Evolutionary conservation across 2,329 filamentous ascomycete genomes (phyloP).

Genomic region (Thermoascus crustaceus): DNA sequence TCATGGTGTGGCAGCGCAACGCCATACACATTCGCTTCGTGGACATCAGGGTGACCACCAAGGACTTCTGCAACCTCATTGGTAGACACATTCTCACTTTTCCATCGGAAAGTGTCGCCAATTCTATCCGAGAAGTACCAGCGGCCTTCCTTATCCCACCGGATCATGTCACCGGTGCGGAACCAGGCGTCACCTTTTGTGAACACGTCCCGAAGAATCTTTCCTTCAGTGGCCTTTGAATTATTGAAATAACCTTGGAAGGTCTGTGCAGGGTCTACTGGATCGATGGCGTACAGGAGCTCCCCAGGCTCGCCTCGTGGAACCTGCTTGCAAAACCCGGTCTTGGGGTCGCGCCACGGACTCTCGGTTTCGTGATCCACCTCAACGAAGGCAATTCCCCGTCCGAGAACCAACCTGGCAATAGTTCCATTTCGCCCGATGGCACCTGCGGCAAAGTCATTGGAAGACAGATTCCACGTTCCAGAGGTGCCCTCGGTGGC

Average conservation of each 20-base stretch:
- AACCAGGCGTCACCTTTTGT: conserved; percentile 72
- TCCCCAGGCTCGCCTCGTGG: conserved; percentile 61
- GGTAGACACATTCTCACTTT: conserved; percentile 76
- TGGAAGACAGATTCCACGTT: conserved; percentile 64
- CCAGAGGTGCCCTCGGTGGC: conserved; percentile 64
- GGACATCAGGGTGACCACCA: conserved; percentile 56
- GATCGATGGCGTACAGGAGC: conserved; percentile 62
- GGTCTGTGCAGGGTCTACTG: conserved; percentile 51
- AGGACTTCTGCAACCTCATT: conserved; percentile 72
- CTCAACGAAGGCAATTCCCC: conserved; percentile 51
- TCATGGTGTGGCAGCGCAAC: conserved; percentile 73
- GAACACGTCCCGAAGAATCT: conserved; percentile 67
- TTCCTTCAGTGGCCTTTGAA: conserved; percentile 58
- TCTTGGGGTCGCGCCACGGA: conserved; percentile 59
- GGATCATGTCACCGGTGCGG: conserved; percentile 72
- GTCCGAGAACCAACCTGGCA: conserved; percentile 46
- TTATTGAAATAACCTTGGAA: conserved; percentile 84
- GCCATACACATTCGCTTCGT: conserved; percentile 81
- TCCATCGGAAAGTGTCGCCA: conserved; percentile 49
- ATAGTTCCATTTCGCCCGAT: conserved; percentile 66
- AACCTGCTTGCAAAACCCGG: conserved; percentile 58
- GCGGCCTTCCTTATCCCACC: conserved; percentile 61
- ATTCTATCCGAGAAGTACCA: conserved; percentile 68
- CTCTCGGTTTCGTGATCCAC: conserved; percentile 64
- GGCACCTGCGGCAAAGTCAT: conserved; percentile 66